A percentile compares a stretch with the other conserved stretches of the same genome.
Conservation (phyloP, 495 filamentous ascomycete species). For the Apodospora peruviana region DNA sequence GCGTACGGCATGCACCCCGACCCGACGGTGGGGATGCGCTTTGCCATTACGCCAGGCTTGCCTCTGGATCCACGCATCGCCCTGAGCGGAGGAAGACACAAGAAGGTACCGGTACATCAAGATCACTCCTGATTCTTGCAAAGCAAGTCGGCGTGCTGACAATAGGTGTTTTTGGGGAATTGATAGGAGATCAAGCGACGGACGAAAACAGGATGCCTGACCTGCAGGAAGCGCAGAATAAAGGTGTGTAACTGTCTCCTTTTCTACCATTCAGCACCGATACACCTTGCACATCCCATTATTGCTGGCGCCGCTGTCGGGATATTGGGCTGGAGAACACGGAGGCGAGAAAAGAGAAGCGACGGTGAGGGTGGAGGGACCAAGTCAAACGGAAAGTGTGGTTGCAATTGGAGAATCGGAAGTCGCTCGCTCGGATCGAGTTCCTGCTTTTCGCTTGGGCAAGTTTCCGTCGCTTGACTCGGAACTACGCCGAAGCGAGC, state of each 20-base stretch:
- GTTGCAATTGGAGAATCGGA: slow-evolving; percentile 9
- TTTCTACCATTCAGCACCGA: too few species aligned
- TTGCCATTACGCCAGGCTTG: slow-evolving; percentile 45
- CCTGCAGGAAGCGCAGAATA: slow-evolving; percentile 93
- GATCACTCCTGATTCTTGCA: slow-evolving; percentile 1
- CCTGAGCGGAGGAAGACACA: slow-evolving; percentile 77
- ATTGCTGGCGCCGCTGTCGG: background rate
- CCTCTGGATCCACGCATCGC: slow-evolving; percentile 54
- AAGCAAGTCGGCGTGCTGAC: slow-evolving; percentile 12
- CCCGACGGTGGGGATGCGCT: slow-evolving; percentile 44
- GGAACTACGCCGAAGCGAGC: slow-evolving; percentile 32
- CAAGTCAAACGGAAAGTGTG: slow-evolving; percentile 1
- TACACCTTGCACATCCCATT: background rate
- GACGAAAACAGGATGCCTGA: slow-evolving; percentile 96
- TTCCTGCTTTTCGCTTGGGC: slow-evolving; percentile 21
- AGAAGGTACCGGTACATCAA: slow-evolving; percentile 56
- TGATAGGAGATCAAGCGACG: slow-evolving; percentile 86
- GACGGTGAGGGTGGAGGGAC: background rate
- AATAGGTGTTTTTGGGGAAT: slow-evolving; percentile 17
- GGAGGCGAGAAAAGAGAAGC: background rate
- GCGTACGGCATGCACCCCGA: slow-evolving; percentile 27
- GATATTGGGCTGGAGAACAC: background rate
- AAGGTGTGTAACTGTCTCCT: slow-evolving; percentile 64
- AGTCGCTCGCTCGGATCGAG: slow-evolving; percentile 7
- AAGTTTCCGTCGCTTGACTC: slow-evolving; percentile 12